Evolutionary conservation across 1,284 basidiomycete species (phyloP).

Genomic region (Malassezia slooffiae): DNA sequence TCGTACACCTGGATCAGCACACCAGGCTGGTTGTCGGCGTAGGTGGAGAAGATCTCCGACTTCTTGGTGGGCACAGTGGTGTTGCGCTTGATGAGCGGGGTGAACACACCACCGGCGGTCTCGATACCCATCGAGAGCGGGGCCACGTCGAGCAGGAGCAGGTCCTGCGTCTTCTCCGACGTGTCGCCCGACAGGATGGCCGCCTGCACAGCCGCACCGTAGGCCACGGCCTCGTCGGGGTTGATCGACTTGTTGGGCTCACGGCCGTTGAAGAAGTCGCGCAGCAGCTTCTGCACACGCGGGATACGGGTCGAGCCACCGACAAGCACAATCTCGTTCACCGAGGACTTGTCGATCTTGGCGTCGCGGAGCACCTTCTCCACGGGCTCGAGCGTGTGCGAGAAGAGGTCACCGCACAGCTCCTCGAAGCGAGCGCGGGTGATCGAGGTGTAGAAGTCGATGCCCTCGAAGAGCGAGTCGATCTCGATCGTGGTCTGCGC

Average conservation of each 20-base stretch:
- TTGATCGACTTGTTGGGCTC: slow-evolving; percentile 63
- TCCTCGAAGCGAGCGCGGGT: slow-evolving; percentile 99
- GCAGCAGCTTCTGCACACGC: slow-evolving; percentile 91
- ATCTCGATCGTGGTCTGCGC: slow-evolving; percentile 96
- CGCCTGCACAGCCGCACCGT: slow-evolving; percentile 97
- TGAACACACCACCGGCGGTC: slow-evolving; percentile 98
- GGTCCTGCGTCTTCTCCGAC: slow-evolving; percentile 92
- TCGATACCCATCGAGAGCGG: slow-evolving; percentile 92
- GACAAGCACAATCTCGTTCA: slow-evolving; percentile 94
- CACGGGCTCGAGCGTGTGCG: slow-evolving; percentile 88
- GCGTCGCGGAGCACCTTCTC: slow-evolving; percentile 97
- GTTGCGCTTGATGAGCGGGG: slow-evolving; percentile 92
- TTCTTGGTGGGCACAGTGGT: slow-evolving; percentile 98
- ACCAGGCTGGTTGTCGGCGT: slow-evolving; percentile 97
- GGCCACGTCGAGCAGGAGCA: slow-evolving; percentile 91
- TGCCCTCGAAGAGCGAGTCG: slow-evolving; percentile 92
- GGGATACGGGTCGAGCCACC: slow-evolving; percentile 98
- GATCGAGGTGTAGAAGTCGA: slow-evolving; percentile 96
- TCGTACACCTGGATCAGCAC: slow-evolving; percentile 98
- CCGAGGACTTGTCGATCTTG: slow-evolving; percentile 81
- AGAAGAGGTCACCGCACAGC: slow-evolving; percentile 93
- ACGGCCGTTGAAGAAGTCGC: slow-evolving; percentile 89
- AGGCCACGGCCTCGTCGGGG: slow-evolving; percentile 98
- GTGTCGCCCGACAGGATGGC: slow-evolving; percentile 96
- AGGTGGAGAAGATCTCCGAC: slow-evolving; percentile 97